A percentile compares a stretch with the other conserved stretches of the same genome.
phyloP scores from a whole-genome alignment of 1,284 basidiomycete species.

The Fomitopsis palustris region DNA sequence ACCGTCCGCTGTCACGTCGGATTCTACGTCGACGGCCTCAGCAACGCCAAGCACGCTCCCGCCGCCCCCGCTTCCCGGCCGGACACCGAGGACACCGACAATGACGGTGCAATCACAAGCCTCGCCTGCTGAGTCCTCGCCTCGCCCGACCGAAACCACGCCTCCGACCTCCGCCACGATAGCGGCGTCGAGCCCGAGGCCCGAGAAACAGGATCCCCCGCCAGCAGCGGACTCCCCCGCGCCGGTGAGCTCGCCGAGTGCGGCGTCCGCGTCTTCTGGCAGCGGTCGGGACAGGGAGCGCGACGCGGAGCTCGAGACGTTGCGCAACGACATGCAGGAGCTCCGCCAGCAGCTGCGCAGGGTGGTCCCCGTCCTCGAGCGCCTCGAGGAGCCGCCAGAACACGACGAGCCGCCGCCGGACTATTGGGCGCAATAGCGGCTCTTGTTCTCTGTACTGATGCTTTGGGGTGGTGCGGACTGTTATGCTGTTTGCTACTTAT shows the following conservation, averaged over 20 bases:
- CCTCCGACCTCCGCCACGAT: no score
- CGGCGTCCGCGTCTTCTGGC: not conserved
- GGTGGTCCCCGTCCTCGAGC: not conserved
- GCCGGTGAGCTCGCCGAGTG: not conserved
- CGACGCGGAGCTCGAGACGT: not conserved
- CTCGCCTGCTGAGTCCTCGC: no score
- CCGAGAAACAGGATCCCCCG: not conserved
- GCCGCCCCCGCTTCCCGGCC: no score
- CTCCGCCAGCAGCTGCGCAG: not conserved
- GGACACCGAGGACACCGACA: no score
- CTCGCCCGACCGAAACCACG: no score
- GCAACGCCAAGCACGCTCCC: no score
- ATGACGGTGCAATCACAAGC: no score
- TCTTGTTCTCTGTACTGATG: no score
- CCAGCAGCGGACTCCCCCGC: no score
- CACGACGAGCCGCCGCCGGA: not conserved
- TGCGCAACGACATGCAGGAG: not conserved
- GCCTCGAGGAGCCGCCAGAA: not conserved
- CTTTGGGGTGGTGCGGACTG: not conserved
- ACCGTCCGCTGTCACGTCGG: not conserved
- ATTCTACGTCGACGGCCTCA: not conserved
- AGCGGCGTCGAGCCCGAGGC: not conserved
- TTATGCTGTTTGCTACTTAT: no score
- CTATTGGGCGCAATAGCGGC: not conserved
- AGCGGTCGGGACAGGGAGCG: not conserved